Base-by-base conservation (phyloP, 345 rosid genomes). In the Pugionium cornutum region DNA sequence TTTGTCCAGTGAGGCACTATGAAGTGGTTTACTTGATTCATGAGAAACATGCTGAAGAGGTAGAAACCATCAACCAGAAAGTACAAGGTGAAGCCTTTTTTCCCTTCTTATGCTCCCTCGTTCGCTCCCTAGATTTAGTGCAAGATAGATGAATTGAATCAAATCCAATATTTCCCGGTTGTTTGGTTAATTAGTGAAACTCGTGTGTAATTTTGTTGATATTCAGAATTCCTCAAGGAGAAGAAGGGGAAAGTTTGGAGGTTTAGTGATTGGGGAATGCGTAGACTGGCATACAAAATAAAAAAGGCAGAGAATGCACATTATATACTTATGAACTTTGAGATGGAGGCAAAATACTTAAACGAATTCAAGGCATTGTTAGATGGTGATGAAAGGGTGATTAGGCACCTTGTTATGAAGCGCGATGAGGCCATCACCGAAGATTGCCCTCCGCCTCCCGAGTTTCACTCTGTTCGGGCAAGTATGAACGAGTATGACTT, bases 1-100 rank as follows among this genome's bases (percentile, higher is more conserved):
- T 30, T 37, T 67, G 4, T 66, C 65, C 87, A 92, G 97, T 82
- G 82, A 89, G 98, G 28, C 97, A 92, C 77, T 92, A 89, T 42
- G 98, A 89, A 69, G 97, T 89, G 68, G 96, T 92, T 55, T 92
- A 89, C 81, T 70, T 92, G 62, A 82, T 92, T 77, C 98, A 92
- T 35, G 98, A 87, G 86, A 89, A 84, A 80, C 81, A 86, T 66
- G 92, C 52, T 0, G 97, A 86, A 54, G 94, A 88, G 78, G 89
- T 88, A 44, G 81, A 68, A 69, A 82, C 49, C 47, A 79, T 92
- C 36, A 86, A 87, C 43, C 82, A 87, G 74, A 89, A 92, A 85
- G 79, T 92, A 53, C 89, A 87, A 92, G 98, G 98, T 92, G 60
- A 71, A 37, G 46, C 27, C 47, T 50, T 32, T 6, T 18, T 34